These are phyloP conservation scores for Aspergillus costaricaensis DNA, from an alignment of 2,329 filamentous ascomycete species.

Conservation along the genomic window DNA sequence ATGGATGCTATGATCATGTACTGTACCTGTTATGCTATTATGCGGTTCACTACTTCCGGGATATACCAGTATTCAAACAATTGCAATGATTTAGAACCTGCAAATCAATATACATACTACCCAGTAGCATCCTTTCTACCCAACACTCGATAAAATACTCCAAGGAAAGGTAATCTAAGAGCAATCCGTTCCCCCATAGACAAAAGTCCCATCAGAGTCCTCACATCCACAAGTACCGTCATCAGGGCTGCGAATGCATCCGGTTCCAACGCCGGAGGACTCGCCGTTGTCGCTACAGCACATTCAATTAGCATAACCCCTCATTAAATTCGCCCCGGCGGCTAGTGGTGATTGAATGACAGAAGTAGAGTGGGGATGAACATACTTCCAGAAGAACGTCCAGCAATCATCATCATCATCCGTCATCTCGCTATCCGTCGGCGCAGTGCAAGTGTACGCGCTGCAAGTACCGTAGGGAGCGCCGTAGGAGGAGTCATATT, in stretches of 20 bases:
- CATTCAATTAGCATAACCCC: too few relatives aligned
- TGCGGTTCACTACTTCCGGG: too few relatives aligned
- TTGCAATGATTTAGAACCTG: too few relatives aligned
- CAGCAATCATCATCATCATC: conserved; percentile 41
- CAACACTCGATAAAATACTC: not conserved
- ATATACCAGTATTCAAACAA: too few relatives aligned
- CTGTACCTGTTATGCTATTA: too few relatives aligned
- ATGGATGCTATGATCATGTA: too few relatives aligned
- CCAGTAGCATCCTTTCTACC: not conserved
- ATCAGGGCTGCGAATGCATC: conserved; percentile 44
- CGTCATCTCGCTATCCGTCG: conserved; percentile 32
- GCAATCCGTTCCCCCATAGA: conserved; percentile 33
- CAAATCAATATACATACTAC: too few relatives aligned
- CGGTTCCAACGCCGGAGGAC: conserved; percentile 25
- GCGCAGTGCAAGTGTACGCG: conserved; percentile 45
- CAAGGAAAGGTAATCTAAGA: not conserved
- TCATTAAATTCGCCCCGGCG: too few relatives aligned
- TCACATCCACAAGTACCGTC: conserved; percentile 47
- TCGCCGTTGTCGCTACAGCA: conserved; percentile 20
- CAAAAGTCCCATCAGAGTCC: conserved; percentile 43
- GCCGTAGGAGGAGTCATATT: conserved; percentile 48
- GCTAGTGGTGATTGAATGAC: too few relatives aligned
- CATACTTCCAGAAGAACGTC: conserved; percentile 47
- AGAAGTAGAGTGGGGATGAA: too few relatives aligned
- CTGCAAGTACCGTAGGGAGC: conserved; percentile 52